These are phyloP conservation scores for Diplodia corticola DNA, from an alignment of 2,329 filamentous ascomycete species.

Conservation along the genomic window DNA sequence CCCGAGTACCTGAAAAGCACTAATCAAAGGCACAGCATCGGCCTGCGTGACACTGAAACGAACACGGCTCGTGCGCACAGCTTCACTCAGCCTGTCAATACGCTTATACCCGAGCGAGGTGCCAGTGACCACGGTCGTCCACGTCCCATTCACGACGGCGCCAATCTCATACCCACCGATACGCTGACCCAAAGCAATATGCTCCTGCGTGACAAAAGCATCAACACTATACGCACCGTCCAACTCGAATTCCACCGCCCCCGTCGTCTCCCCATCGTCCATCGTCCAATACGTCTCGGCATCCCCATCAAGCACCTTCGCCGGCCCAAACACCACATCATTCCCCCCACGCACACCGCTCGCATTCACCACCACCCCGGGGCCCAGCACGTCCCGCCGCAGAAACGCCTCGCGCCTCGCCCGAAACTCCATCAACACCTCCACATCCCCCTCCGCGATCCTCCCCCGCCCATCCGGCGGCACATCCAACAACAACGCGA, in stretches of 20 bases:
- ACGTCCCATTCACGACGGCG: constrained; percentile 21
- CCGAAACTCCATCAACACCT: constrained; percentile 23
- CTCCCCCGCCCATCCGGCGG: constrained; percentile 25
- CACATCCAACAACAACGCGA: constrained; percentile 26
- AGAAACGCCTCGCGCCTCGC: constrained; percentile 24
- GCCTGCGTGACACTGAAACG: constrained; percentile 26
- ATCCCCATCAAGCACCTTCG: constrained; percentile 24
- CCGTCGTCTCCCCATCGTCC: constrained; percentile 24
- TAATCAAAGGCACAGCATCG: constrained; percentile 25
- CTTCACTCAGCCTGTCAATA: constrained; percentile 22
- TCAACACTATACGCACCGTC: constrained; percentile 19
- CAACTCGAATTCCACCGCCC: constrained; percentile 24
- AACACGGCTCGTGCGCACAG: constrained; percentile 17
- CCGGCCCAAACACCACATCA: constrained; percentile 15
- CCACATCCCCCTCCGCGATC: constrained; percentile 19
- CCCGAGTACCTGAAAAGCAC: constrained; percentile 24
- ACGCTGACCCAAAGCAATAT: constrained; percentile 26
- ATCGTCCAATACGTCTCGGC: constrained; percentile 25
- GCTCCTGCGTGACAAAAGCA: constrained; percentile 26
- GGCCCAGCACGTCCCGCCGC: constrained; percentile 14
- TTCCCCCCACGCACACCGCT: constrained; percentile 24
- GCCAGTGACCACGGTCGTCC: constrained; percentile 24
- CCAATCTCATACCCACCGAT: constrained; percentile 26
- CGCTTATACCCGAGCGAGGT: constrained; percentile 28
- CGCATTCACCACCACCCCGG: constrained; percentile 13